These are phyloP conservation scores for Ophiostoma sp. DNA, from an alignment of 2,329 filamentous ascomycete genomes.

Conservation along the genomic window DNA sequence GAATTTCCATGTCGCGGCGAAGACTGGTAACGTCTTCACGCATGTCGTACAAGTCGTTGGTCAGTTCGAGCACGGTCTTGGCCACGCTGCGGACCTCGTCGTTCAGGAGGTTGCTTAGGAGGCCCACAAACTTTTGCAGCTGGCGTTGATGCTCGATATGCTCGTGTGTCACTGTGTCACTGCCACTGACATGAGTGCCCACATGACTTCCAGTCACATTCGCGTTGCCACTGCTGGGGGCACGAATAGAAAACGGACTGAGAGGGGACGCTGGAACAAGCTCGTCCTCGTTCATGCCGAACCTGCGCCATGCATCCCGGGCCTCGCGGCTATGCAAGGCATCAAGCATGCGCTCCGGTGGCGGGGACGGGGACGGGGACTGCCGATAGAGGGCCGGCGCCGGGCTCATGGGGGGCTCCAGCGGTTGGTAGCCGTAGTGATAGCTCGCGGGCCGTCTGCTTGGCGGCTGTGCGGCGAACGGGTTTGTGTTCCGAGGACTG, in stretches of 20 bases:
- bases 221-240: not conserved
- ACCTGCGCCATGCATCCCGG: not conserved
- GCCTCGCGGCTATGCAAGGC: not conserved
- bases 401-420: not conserved
- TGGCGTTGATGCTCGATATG: not conserved
- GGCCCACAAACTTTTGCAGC: not conserved
- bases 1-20: not conserved
- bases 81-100: constrained; percentile 4
- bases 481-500: not conserved
- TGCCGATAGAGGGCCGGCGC: not conserved
- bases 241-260: not conserved
- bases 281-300: not conserved
- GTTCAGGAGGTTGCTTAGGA: not conserved
- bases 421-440: not conserved
- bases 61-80: not conserved
- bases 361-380: not conserved
- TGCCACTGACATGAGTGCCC: not conserved
- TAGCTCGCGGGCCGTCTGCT: not conserved
- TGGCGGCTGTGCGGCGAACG: not conserved
- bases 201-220: not conserved
- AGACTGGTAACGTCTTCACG: not conserved
- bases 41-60: not conserved
- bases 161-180: not conserved
- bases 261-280: not conserved
- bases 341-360: constrained; percentile 1